Evolutionary conservation across 345 rosid species (phyloP).

Genomic region (Salix caprea): DNA sequence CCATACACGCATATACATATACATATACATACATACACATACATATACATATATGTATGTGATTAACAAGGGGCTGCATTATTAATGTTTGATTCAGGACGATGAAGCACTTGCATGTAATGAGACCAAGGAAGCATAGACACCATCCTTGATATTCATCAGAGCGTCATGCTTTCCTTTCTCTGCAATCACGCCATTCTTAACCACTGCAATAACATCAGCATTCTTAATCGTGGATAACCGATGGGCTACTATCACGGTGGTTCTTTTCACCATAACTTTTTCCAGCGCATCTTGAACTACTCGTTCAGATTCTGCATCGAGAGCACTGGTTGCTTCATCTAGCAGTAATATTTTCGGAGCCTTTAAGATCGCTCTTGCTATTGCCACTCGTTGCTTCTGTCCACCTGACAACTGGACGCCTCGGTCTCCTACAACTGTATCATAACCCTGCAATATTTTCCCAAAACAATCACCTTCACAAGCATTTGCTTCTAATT

Average conservation of each 20-base stretch:
- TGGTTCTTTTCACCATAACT: conserved; percentile 12
- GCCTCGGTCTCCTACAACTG: conserved; percentile 11
- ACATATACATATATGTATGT: no score
- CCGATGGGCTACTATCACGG: conserved; percentile 14
- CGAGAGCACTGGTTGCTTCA: conserved; percentile 21
- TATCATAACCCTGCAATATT: conserved; percentile 18
- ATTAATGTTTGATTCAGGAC: neutral
- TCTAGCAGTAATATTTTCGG: conserved; percentile 17
- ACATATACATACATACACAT: no score
- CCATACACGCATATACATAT: no score
- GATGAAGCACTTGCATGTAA: conserved; percentile 2
- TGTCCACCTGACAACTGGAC: conserved; percentile 16
- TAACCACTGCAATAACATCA: conserved; percentile 16
- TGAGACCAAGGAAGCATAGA: conserved; percentile 17
- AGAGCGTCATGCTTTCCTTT: conserved; percentile 10
- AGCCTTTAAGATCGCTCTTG: conserved; percentile 13
- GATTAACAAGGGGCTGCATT: no score
- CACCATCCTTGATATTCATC: conserved; percentile 7
- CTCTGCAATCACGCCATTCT: conserved; percentile 19
- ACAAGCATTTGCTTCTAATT: neutral
- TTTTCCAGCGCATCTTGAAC: conserved; percentile 20
- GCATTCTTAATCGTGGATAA: conserved; percentile 17
- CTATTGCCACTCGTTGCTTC: conserved; percentile 19
- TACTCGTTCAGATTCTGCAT: conserved; percentile 18
- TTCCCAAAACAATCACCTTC: neutral